Evolutionary conservation across 192 early-diverging fungal species (phyloP).

Genomic region (Backusella morwellensis): DNA sequence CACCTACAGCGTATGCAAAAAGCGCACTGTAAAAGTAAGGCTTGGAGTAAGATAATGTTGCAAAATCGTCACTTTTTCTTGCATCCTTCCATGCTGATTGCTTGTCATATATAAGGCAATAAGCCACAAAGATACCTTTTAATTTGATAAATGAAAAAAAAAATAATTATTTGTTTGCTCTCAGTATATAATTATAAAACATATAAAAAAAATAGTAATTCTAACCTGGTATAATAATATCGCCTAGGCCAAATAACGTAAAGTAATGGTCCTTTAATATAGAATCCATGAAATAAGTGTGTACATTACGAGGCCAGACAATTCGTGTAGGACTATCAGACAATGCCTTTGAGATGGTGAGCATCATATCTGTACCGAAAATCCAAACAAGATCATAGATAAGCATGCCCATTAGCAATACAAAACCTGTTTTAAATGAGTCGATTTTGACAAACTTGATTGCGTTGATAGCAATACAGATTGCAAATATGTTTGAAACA

Average conservation of each 20-base stretch:
- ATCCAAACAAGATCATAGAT: constrained; percentile 98
- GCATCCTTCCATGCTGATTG: constrained; percentile 3
- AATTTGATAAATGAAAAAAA: no score
- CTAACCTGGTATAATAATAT: constrained; percentile 92
- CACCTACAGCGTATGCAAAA: constrained; percentile 2
- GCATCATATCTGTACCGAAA: constrained; percentile 98
- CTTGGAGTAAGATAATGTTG: not conserved
- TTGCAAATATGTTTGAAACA: constrained; percentile 81
- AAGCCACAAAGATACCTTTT: constrained; percentile 9
- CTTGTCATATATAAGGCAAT: constrained; percentile 1
- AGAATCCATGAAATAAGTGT: constrained; percentile 45
- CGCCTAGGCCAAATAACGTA: constrained; percentile 93
- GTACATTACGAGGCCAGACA: constrained; percentile 73
- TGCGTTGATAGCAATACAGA: constrained; percentile 81
- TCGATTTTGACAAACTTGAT: constrained; percentile 85
- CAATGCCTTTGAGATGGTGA: constrained; percentile 91
- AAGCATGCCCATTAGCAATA: constrained; percentile 86
- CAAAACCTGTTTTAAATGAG: constrained; percentile 95
- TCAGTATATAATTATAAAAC: not conserved
- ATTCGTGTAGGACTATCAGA: constrained; percentile 91
- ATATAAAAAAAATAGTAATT: not conserved
- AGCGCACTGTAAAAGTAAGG: constrained; percentile 2
- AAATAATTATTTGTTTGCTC: not conserved
- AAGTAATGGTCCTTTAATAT: constrained; percentile 50
- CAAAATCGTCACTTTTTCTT: not conserved